Base-by-base conservation (phyloP, 202 grass and related monocot genomes). In the Saccharum hybrid region DNA sequence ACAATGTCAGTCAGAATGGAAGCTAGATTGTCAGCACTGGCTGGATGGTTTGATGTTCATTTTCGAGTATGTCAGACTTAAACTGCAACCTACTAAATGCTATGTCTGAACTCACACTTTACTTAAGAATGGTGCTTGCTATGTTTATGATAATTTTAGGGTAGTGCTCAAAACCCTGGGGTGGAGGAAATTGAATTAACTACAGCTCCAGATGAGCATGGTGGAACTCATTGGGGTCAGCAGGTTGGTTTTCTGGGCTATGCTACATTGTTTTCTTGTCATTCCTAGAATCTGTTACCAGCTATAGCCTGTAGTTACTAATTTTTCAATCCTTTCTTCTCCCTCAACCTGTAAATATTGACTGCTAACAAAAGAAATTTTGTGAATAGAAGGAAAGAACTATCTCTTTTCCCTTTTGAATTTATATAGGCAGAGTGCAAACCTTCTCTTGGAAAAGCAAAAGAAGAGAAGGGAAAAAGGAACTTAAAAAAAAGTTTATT, bases 21-120 rank as follows among this genome's bases (percentile, higher is more conserved):
- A 62, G 92, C 90, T 84, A 92, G 89, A 80, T 26, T 94, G 63
- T 91, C 90, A 78, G 93, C 91, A 75, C 78, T 94, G 33, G 93
- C 96, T 88, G 96, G 96, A 67, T 99, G 96, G 96, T 99, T 99
- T 64, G 96, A 99, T 96, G 93, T 96, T 80, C 93, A 99, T 79
- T 99, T 99, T 84, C 88, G 85, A 72, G 96, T 96, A 94, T 79
- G 86, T 77, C 59, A 37, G 76, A 65, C 71, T 84, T 39, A 60
- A 60, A 56, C 63, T 45, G 6, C 59, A 66, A n/a, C 19, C 28
- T 8, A 19, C 4, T 60, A 65, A 15, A 79, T 71, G 15, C 39
- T 78, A 77, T 81, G 15, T 22, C 10, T 52, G 39, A 66, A 38
- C 65, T 84, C 28, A 62, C 38, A 19, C 18, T 52, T 66, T 64